phyloP scores from a whole-genome alignment of 495 filamentous ascomycete genomes.

The Cryomyces antarcticus region DNA sequence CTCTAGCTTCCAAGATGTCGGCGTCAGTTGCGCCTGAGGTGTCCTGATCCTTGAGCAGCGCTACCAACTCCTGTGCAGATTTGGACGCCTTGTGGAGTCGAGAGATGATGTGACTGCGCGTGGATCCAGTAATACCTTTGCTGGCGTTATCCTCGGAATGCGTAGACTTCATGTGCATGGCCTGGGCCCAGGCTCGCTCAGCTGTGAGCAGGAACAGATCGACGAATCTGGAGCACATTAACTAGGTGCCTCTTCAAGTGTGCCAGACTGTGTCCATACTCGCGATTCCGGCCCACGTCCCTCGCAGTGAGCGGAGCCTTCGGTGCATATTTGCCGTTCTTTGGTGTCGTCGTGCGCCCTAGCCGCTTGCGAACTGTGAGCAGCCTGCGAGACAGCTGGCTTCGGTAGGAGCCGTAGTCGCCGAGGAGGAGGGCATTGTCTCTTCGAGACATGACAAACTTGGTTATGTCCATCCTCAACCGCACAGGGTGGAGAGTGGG shows the following conservation, averaged over 20 bases:
- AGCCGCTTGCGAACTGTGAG: conserved; percentile 72
- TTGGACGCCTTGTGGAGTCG: conserved; percentile 59
- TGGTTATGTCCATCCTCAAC: conserved; percentile 68
- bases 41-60: conserved; percentile 36
- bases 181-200: conserved; percentile 91
- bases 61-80: conserved; percentile 46
- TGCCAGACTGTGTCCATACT: conserved; percentile 25
- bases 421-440: conserved; percentile 71
- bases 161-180: conserved; percentile 77
- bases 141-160: conserved; percentile 52
- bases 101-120: conserved; percentile 71
- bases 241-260: not conserved
- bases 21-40: conserved; percentile 40
- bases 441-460: conserved; percentile 52
- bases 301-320: conserved; percentile 53
- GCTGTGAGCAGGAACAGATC: conserved; percentile 63
- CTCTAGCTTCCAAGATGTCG: conserved; percentile 70
- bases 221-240: conserved; percentile 36
- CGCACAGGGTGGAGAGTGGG: too few relatives aligned
- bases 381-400: conserved; percentile 58
- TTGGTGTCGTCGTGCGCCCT: conserved; percentile 55
- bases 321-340: conserved; percentile 62
- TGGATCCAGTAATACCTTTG: conserved; percentile 56
- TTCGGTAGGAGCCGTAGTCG: conserved; percentile 71
- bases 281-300: conserved; percentile 55